phyloP scores from a whole-genome alignment of 805 yeast species.

The Yamadazyma scolyti region DNA sequence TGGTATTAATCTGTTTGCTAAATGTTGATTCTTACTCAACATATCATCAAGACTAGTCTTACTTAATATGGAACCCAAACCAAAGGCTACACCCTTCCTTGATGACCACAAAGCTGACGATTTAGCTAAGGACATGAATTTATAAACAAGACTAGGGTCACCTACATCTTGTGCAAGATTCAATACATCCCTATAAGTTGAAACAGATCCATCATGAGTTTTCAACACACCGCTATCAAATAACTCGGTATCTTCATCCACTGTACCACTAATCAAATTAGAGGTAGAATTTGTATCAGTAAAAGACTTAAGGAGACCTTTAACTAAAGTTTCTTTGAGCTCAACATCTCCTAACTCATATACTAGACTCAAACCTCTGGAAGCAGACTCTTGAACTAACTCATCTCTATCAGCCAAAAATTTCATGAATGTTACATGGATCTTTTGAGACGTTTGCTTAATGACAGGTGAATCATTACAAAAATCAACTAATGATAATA shows the following conservation, averaged over 20 bases:
- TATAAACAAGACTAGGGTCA: constrained; percentile 89
- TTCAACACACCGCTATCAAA: constrained; percentile 80
- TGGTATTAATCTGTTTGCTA: constrained; percentile 67
- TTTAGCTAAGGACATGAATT: constrained; percentile 89
- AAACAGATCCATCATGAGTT: constrained; percentile 81
- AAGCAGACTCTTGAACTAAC: constrained; percentile 86
- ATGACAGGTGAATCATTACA: constrained; percentile 50
- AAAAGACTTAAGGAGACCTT: constrained; percentile 69
- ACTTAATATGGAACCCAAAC: constrained; percentile 80
- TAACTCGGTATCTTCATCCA: constrained; percentile 75
- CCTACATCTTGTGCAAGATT: constrained; percentile 92
- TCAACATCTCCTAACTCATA: constrained; percentile 73
- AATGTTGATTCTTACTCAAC: constrained; percentile 47
- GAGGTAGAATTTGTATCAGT: constrained; percentile 58
- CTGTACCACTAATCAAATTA: constrained; percentile 56
- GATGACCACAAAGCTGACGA: constrained; percentile 90
- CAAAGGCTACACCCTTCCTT: constrained; percentile 90
- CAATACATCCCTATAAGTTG: constrained; percentile 87
- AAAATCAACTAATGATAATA: constrained; percentile 74
- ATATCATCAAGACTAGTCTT: constrained; percentile 68
- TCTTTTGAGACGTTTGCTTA: constrained; percentile 44
- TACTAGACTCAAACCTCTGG: constrained; percentile 78
- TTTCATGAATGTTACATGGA: constrained; percentile 73
- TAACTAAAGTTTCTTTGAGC: constrained; percentile 68
- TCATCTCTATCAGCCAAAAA: constrained; percentile 82